Conservation (phyloP, 1,284 basidiomycete genomes). For the Pseudozyma tsukubaensis region DNA sequence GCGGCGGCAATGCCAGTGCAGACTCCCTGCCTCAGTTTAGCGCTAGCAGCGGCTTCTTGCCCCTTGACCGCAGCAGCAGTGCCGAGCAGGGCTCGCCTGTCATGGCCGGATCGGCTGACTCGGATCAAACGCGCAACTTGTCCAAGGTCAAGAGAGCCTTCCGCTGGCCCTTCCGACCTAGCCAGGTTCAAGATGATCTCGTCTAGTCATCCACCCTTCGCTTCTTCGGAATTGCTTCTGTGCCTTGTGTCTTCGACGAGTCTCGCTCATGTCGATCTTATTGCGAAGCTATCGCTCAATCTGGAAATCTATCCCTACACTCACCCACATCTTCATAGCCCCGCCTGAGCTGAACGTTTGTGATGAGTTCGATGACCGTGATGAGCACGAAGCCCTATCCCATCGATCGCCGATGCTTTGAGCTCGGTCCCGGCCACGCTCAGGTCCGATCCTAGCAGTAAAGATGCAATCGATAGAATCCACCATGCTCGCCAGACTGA, state of each 20-base stretch:
- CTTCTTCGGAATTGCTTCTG: background rate
- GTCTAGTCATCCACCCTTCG: constrained; percentile 9
- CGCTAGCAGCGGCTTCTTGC: constrained; percentile 33
- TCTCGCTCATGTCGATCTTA: constrained; percentile 6
- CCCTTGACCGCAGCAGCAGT: constrained; percentile 41
- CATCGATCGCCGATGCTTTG: too few species aligned
- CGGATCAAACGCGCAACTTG: constrained; percentile 32
- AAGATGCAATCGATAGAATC: too few species aligned
- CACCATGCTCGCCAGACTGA: too few species aligned
- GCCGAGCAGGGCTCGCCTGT: constrained; percentile 23
- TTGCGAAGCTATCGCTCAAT: constrained; percentile 4
- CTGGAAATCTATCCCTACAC: constrained; percentile 11
- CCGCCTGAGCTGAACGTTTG: background rate
- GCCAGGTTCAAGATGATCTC: constrained; percentile 41
- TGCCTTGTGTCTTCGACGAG: background rate
- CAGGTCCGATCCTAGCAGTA: too few species aligned
- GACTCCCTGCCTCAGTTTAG: constrained; percentile 44
- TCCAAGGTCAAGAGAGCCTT: constrained; percentile 52
- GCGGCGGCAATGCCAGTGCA: constrained; percentile 35
- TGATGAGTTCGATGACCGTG: background rate
- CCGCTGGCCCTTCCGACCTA: constrained; percentile 51
- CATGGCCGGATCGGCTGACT: constrained; percentile 9
- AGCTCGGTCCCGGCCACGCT: too few species aligned
- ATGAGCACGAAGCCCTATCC: background rate
- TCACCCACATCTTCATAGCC: background rate